Percentiles rank a stretch among this genome's conserved stretches.
phyloP scores from a whole-genome alignment of 306 rosid species.

The Vigna trinervia region DNA sequence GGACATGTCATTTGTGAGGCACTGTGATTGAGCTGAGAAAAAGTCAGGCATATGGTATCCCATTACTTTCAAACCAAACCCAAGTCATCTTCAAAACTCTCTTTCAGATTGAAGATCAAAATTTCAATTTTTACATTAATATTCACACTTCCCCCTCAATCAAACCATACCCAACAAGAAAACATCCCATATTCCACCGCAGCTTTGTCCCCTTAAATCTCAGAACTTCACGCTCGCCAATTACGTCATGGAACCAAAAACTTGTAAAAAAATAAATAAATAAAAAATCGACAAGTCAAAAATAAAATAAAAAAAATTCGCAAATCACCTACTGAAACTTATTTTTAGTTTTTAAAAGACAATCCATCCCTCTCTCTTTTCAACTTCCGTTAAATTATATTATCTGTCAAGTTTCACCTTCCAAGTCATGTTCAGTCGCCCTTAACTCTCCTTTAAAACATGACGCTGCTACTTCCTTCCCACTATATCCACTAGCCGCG shows the following conservation, averaged over 20 bases:
- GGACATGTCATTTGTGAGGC: conserved; percentile 16
- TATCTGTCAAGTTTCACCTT: not conserved
- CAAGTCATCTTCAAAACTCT: conserved; percentile 29
- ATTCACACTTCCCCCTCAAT: not conserved
- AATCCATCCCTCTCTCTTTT: not conserved
- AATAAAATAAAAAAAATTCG: not conserved
- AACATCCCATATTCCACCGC: conserved; percentile 3
- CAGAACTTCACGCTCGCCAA: not conserved
- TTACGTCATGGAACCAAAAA: not conserved
- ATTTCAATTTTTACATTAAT: not conserved
- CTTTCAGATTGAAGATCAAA: not conserved
- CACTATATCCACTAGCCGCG: conserved; percentile 12
- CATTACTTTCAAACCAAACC: not conserved
- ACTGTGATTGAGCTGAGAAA: not conserved
- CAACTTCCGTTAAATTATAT: conserved; percentile 14
- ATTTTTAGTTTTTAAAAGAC: not conserved
- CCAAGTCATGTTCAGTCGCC: not conserved
- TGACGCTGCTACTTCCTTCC: conserved; percentile 32
- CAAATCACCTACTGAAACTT: not conserved
- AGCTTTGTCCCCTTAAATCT: conserved; percentile 8
- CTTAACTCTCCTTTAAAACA: conserved; percentile 35
- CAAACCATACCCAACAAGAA: conserved; percentile 15
- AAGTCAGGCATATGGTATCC: conserved; percentile 31
- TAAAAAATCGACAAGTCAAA: not conserved
- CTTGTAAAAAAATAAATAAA: not conserved